A percentile compares a stretch with the other conserved stretches of the same genome.
These are phyloP conservation scores for Yarrowia galli DNA, from an alignment of 1,139 yeast genomes.

Conservation along the genomic window DNA sequence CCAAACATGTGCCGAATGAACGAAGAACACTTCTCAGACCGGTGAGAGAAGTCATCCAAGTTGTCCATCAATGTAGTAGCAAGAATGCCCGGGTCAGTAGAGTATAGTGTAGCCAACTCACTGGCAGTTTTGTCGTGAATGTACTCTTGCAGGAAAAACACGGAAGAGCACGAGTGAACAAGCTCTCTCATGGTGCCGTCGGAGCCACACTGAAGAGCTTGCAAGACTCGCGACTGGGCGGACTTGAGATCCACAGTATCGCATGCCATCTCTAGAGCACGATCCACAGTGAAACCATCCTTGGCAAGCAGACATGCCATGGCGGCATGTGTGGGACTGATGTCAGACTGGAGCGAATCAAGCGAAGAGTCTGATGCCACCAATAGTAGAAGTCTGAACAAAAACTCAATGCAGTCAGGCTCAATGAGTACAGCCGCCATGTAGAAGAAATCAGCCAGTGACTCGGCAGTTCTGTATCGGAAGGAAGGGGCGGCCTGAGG, in stretches of 20 bases:
- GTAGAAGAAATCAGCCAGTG: constrained; percentile 7
- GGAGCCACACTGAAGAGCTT: neutral
- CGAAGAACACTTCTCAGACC: neutral
- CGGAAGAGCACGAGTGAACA: neutral
- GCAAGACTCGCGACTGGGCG: neutral
- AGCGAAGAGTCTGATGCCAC: constrained; percentile 11
- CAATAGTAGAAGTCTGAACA: constrained; percentile 1
- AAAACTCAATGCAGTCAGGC: neutral
- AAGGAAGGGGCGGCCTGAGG: constrained; percentile 1
- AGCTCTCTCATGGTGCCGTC: neutral
- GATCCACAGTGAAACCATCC: neutral
- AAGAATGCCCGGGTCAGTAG: neutral
- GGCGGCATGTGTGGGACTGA: neutral
- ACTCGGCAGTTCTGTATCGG: neutral
- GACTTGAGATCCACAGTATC: constrained; percentile 28
- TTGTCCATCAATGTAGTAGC: neutral
- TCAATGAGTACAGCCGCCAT: neutral
- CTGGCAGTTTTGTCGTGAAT: neutral
- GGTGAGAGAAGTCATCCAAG: neutral
- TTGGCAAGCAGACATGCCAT: neutral
- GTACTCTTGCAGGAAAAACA: constrained; percentile 12
- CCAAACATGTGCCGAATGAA: constrained; percentile 10
- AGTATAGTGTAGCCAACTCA: neutral
- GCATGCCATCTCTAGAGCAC: neutral
- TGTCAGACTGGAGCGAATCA: constrained; percentile 2